These are phyloP conservation scores for Solanum hybrid DNA, from an alignment of 305 asterid species.

Conservation along the genomic window DNA sequence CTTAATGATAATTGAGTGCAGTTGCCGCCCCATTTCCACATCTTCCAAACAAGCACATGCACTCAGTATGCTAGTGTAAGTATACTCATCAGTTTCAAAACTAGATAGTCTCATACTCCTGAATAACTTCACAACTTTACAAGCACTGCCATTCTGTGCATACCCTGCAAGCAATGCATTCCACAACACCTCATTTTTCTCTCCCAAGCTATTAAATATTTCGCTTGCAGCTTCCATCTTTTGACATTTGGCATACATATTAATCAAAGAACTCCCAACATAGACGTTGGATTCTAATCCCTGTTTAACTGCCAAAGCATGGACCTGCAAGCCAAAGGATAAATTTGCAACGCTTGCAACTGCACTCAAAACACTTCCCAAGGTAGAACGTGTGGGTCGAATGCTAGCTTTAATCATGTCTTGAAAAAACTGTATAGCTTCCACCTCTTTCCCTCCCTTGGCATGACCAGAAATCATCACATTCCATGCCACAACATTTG, in stretches of 20 bases:
- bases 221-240: constrained; percentile 54
- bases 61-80: constrained; percentile 77
- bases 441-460: constrained; percentile 49
- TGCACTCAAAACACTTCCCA: constrained; percentile 78
- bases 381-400: constrained; percentile 66
- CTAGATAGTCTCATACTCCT: constrained; percentile 39
- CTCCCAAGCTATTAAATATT: constrained; percentile 45
- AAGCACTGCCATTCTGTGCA: constrained; percentile 61
- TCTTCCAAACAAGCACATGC: constrained; percentile 61
- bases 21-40: constrained; percentile 42
- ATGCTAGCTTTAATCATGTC: constrained; percentile 44
- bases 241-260: constrained; percentile 78
- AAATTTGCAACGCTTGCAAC: constrained; percentile 41
- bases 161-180: constrained; percentile 76
- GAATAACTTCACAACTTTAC: constrained; percentile 51
- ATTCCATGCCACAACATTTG: constrained; percentile 75
- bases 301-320: constrained; percentile 59
- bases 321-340: constrained; percentile 66
- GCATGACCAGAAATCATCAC: constrained; percentile 79
- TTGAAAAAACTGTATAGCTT: constrained; percentile 43
- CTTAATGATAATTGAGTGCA: constrained; percentile 62
- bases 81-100: constrained; percentile 61
- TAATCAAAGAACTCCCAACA: constrained; percentile 77
- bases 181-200: constrained; percentile 73
- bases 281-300: constrained; percentile 68